phyloP scores from a whole-genome alignment of 139 green algal genomes.

The Tetraselmis striata region DNA sequence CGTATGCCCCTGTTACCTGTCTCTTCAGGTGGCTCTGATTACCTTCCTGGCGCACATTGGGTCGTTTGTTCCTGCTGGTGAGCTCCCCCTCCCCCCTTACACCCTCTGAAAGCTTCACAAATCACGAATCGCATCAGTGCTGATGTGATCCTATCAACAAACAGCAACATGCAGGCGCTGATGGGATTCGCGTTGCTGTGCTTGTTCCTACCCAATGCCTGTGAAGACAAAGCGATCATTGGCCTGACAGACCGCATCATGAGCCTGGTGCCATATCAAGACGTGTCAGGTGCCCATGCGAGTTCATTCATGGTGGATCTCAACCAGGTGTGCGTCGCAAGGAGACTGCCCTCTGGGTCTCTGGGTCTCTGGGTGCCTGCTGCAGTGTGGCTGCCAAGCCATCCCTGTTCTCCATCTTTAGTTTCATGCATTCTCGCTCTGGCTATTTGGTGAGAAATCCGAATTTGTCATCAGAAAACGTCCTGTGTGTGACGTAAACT shows the following conservation, averaged over 20 bases:
- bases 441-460: not conserved
- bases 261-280: not conserved
- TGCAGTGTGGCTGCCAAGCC: not conserved
- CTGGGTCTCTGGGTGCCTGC: not conserved
- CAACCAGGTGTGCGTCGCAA: not conserved
- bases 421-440: too few species aligned
- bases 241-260: not conserved
- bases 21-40: not conserved
- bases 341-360: not conserved
- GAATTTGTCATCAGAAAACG: too few species aligned
- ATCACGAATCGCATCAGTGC: too few species aligned
- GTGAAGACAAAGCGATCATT: not conserved
- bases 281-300: not conserved
- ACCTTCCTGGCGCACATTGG: not conserved
- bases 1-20: too few species aligned
- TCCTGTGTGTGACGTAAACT: too few species aligned
- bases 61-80: not conserved
- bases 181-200: too few species aligned
- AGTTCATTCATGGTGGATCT: conserved; percentile 1
- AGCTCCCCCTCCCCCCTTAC: too few species aligned
- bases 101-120: too few species aligned
- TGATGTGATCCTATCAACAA: too few species aligned
- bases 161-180: too few species aligned
- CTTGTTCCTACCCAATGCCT: too few species aligned
- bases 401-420: too few species aligned